Evolutionary conservation across 345 rosid species (phyloP).

Genomic region (Eucalyptus tenuipes): DNA sequence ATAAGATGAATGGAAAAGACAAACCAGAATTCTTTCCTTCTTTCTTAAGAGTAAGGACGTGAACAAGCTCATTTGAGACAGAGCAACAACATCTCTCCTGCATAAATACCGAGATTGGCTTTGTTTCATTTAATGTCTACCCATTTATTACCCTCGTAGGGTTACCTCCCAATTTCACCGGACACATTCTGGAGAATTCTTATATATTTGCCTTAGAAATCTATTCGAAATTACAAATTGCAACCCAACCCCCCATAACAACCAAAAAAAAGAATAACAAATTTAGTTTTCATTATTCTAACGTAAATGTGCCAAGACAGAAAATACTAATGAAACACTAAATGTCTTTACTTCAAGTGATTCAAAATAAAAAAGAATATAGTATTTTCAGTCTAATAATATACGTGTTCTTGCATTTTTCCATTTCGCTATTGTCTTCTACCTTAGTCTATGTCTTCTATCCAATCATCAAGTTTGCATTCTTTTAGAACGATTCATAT

Average conservation of each 20-base stretch:
- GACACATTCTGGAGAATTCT: neutral
- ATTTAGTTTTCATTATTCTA: neutral
- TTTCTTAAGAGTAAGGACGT: too few species aligned
- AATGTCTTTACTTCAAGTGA: neutral
- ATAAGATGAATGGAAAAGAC: too few species aligned
- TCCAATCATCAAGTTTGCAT: neutral
- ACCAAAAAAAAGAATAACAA: neutral
- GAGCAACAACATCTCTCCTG: too few species aligned
- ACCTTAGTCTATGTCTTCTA: neutral
- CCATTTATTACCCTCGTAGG: neutral
- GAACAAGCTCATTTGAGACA: too few species aligned
- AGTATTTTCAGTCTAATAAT: neutral
- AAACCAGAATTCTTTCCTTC: too few species aligned
- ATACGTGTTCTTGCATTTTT: neutral
- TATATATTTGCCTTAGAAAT: neutral
- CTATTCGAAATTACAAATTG: neutral
- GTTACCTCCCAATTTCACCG: neutral
- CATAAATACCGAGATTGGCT: too few species aligned
- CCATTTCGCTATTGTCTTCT: neutral
- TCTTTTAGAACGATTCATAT: neutral
- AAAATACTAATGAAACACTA: neutral
- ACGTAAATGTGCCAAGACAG: neutral
- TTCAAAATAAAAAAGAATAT: neutral
- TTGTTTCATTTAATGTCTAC: too few species aligned
- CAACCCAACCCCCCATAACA: neutral